Conservation (phyloP, 768 basidiomycete species). For the Naganishia vishniacii region DNA sequence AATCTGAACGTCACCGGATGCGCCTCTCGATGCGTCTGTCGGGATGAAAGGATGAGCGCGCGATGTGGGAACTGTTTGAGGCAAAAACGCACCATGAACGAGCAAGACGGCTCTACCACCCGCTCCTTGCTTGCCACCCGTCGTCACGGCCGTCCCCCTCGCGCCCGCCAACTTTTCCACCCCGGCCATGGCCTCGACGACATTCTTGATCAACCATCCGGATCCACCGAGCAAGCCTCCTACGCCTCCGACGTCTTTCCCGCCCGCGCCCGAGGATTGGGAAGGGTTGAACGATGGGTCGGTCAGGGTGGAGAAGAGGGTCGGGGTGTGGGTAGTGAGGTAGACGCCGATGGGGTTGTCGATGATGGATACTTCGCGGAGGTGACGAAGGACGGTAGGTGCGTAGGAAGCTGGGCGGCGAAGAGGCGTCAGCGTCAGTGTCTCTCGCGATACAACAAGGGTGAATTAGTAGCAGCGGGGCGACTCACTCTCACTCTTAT, state of each 20-base stretch:
- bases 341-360: slow-evolving; percentile 92
- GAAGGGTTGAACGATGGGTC: slow-evolving; percentile 70
- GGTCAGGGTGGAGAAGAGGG: slow-evolving; percentile 80
- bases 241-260: slow-evolving; percentile 16
- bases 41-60: background rate
- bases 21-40: slow-evolving; percentile 29
- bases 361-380: slow-evolving; percentile 85
- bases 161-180: slow-evolving; percentile 39
- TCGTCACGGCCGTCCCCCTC: slow-evolving; percentile 29
- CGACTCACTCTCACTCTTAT: slow-evolving; percentile 67
- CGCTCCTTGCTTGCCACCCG: slow-evolving; percentile 18
- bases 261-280: slow-evolving; percentile 1
- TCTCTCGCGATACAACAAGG: too few relatives aligned
- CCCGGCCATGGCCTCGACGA: slow-evolving; percentile 39
- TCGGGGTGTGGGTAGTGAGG: slow-evolving; percentile 77
- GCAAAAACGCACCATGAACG: slow-evolving; percentile 36
- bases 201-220: slow-evolving; percentile 38
- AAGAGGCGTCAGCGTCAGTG: background rate
- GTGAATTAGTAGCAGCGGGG: too few relatives aligned
- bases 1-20: slow-evolving; percentile 76
- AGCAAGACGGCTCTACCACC: slow-evolving; percentile 40
- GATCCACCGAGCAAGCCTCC: slow-evolving; percentile 31
- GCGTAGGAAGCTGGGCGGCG: slow-evolving; percentile 62
- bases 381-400: slow-evolving; percentile 71
- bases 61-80: background rate